phyloP scores from a whole-genome alignment of 768 basidiomycete genomes.

The Floccularia luteovirens region DNA sequence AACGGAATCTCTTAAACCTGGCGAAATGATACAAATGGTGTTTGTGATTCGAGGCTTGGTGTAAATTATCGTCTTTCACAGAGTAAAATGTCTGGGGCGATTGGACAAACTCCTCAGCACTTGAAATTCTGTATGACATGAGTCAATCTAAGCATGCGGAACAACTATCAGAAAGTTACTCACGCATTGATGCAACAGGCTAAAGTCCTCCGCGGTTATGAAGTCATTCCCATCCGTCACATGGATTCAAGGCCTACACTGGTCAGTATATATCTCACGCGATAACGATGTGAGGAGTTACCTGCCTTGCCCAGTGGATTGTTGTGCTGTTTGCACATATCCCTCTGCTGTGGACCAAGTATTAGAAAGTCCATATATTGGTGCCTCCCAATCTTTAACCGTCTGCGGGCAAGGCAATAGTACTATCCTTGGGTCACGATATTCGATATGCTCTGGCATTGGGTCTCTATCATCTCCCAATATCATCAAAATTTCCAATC shows the following conservation, averaged over 20 bases:
- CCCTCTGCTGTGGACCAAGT: constrained; percentile 26
- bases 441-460: constrained; percentile 12
- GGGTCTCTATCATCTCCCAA: constrained; percentile 18
- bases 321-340: constrained; percentile 10
- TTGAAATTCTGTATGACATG: too few species aligned
- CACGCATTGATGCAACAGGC: background rate
- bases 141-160: background rate
- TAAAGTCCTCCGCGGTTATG: constrained; percentile 3
- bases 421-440: constrained; percentile 20
- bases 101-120: too few species aligned
- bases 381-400: constrained; percentile 26
- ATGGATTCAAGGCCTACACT: background rate
- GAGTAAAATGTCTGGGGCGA: too few species aligned
- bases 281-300: background rate
- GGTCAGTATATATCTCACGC: background rate
- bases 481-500: constrained; percentile 17
- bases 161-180: background rate
- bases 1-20: too few species aligned
- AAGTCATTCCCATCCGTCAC: background rate
- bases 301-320: constrained; percentile 2
- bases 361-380: constrained; percentile 15
- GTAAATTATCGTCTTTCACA: too few species aligned
- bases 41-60: too few species aligned
- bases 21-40: too few species aligned
- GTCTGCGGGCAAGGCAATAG: constrained; percentile 22